Evolutionary conservation across 805 yeast species (phyloP), one percentile per base, ranked within the genome.

Genomic region (Candida sakaeoensis): DNA sequence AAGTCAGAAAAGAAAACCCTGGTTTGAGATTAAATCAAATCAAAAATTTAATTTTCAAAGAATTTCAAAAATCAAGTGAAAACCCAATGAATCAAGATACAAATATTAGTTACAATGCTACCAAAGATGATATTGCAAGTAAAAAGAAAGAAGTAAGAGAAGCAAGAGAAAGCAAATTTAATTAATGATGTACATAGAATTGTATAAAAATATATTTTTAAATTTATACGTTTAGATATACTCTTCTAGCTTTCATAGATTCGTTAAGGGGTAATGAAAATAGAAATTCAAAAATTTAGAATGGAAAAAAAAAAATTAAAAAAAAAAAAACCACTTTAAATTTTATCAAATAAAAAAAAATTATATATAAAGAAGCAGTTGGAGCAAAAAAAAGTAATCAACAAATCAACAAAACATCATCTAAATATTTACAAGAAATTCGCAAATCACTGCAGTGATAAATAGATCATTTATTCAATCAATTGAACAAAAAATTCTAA

Each of bases 71-170:
- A 66, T 72, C 82, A 33, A 79, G 80, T 13, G 88, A 83, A 52
- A 86, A 86, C 60, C 95, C 95, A 34, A 81, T 86, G 78, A 86
- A 86, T 67, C 89, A 82, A 62, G 80, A 70, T 40, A 80, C 85
- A 24, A 80, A 74, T 44, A 69, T 82, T 25, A 56, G 63, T 29
- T 82, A 69, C 65, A 81, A 86, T 53, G 88, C 95, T 12, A 52
- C 74, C 7, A 55, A 64, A 41, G 74, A 62, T 1, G 86, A 82
- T 16, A 66, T 80, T 41, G 53, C 46, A 8, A 55, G 50, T 5
- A 65, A 67, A 58, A 75, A 73, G 60, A 64, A 63, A 5, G 75
- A 70, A 19, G 74, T 82, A 36, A 70, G 70, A 52, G 51, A 59
- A 35, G 57, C 67, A 46, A 73, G 79, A 52, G 86, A 81, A 45